Percentiles rank a stretch among this genome's conserved stretches.
Conservation (phyloP, 176 grass and related monocot species). For the Saccharum officinarum region DNA sequence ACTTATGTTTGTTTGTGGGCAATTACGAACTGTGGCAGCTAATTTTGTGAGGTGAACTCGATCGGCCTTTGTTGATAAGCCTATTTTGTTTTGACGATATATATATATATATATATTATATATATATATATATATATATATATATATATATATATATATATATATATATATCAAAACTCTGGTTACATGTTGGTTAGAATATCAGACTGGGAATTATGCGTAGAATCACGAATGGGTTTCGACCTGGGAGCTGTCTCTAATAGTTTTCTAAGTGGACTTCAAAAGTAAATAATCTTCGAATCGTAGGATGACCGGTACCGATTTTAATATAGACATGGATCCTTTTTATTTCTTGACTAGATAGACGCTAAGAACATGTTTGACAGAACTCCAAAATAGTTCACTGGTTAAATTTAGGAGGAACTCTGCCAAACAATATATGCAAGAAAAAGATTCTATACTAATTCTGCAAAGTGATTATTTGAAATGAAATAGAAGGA, state of each 20-base stretch:
- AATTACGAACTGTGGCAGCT: too few relatives aligned
- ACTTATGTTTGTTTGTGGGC: too few relatives aligned
- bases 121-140: too few relatives aligned
- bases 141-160: too few relatives aligned
- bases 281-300: not conserved
- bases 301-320: not conserved
- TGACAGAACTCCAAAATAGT: not conserved
- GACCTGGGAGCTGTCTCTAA: not conserved
- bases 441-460: not conserved
- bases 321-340: not conserved
- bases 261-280: not conserved
- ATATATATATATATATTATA: too few relatives aligned
- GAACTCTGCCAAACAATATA: not conserved
- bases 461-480: not conserved
- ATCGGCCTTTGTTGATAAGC: not conserved
- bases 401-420: not conserved
- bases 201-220: not conserved
- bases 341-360: not conserved
- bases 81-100: not conserved
- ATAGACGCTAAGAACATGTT: not conserved
- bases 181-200: not conserved
- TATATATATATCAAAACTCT: not conserved
- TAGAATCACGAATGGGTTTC: not conserved
- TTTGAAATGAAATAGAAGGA: not conserved
- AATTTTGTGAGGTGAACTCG: too few relatives aligned